Percentiles rank a stretch among this genome's conserved stretches.
These are phyloP conservation scores for Talaromyces proteolyticus DNA, from an alignment of 495 filamentous ascomycete genomes.

Conservation along the genomic window DNA sequence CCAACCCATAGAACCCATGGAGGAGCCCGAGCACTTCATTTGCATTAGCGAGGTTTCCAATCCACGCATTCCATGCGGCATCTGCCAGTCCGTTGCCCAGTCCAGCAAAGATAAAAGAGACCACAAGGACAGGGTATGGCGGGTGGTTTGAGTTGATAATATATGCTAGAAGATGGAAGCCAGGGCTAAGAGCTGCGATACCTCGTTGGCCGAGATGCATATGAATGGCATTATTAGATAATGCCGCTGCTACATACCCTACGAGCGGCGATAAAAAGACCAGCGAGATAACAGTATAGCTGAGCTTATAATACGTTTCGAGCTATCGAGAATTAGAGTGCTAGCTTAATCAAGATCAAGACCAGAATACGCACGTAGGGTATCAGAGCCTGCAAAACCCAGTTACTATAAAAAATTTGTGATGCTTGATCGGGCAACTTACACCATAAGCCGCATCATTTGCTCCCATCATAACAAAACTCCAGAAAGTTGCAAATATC, in stretches of 20 bases:
- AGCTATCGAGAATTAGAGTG: slow-evolving; percentile 34
- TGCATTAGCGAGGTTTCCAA: slow-evolving; percentile 50
- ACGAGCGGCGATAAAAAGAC: slow-evolving; percentile 54
- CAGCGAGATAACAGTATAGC: slow-evolving; percentile 48
- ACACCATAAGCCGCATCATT: slow-evolving; percentile 81
- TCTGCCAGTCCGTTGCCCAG: slow-evolving; percentile 52
- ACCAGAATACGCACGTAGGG: slow-evolving; percentile 27
- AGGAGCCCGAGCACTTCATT: slow-evolving; percentile 51
- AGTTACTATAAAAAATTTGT: not conserved
- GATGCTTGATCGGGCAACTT: slow-evolving; percentile 21
- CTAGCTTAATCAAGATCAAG: slow-evolving; percentile 1
- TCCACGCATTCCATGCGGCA: slow-evolving; percentile 57
- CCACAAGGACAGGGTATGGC: slow-evolving; percentile 48
- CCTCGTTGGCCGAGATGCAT: slow-evolving; percentile 62
- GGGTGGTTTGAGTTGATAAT: slow-evolving; percentile 49
- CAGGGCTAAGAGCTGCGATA: slow-evolving; percentile 57
- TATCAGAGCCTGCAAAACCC: slow-evolving; percentile 44
- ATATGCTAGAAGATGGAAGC: slow-evolving; percentile 55
- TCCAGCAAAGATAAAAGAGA: slow-evolving; percentile 49
- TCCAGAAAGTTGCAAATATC: slow-evolving; percentile 60
- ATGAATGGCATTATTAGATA: slow-evolving; percentile 49
- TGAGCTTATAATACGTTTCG: slow-evolving; percentile 47
- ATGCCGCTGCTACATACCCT: slow-evolving; percentile 47
- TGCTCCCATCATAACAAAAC: slow-evolving; percentile 72
- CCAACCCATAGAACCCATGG: slow-evolving; percentile 53